Percentiles rank a stretch among this genome's conserved stretches.
These are phyloP conservation scores for Dothideomycetes sp. DNA, from an alignment of 2,329 filamentous ascomycete species.

Conservation along the genomic window DNA sequence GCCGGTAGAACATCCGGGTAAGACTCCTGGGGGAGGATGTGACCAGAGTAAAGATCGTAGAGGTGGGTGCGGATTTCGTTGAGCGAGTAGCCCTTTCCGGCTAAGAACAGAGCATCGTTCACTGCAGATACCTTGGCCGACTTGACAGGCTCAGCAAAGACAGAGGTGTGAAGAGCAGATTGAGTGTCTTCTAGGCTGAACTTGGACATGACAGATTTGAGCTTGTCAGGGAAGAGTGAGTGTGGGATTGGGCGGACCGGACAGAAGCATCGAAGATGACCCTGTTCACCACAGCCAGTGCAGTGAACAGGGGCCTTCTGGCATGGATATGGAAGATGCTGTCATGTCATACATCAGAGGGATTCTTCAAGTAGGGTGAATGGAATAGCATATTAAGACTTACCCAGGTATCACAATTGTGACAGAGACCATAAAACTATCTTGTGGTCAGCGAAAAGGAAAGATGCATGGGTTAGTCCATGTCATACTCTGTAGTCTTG, in stretches of 20 bases:
- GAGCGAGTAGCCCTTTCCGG: no score
- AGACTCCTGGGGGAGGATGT: no score
- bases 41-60: no score
- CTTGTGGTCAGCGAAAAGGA: slow-evolving; percentile 5
- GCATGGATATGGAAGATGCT: slow-evolving; percentile 14
- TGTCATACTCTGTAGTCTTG: no score
- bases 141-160: no score
- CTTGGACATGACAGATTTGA: no score
- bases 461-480: no score
- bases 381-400: neutral
- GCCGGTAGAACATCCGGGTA: no score
- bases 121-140: no score
- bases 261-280: slow-evolving; percentile 14
- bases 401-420: slow-evolving; percentile 13
- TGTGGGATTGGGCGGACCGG: neutral
- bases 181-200: neutral
- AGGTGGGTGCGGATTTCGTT: no score
- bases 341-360: neutral
- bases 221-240: neutral
- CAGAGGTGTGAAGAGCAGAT: slow-evolving; percentile 2
- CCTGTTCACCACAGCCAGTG: slow-evolving; percentile 3
- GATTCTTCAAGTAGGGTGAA: neutral
- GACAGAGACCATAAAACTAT: slow-evolving; percentile 12
- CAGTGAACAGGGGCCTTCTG: slow-evolving; percentile 1
- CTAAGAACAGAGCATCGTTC: no score